Evolutionary conservation across 83 land plant species (phyloP), one percentile per base, ranked within the genome.

Genomic region (Thuja plicata): DNA sequence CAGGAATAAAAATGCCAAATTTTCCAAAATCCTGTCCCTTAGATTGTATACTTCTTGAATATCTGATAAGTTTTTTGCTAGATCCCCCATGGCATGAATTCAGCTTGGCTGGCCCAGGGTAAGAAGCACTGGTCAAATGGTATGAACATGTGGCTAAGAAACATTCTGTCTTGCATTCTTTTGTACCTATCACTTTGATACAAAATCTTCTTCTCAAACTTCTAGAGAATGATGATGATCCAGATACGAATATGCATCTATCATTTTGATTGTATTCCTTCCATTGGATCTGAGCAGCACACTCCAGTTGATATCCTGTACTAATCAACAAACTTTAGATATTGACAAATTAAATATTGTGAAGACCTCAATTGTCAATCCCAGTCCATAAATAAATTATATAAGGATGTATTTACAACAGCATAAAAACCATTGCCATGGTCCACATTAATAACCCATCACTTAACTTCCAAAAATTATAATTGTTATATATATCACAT

Each of bases 1-100:
- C 81, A 45, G 89, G 86, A 80, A 88, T 74, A 88, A 46, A 40
- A 89, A 87, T 91, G 57, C 73, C 77, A 88, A 84, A 87, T 78
- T 80, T 89, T 90, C 77, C 74, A 37, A 78, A 43, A 82, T 13
- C 45, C 86, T 87, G 81, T 83, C 71, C 17, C 34, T 15, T 85
- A 55, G 86, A 84, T 19, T 45, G 52, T 52, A 84, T 50, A 52
- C 62, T 35, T 16, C 57, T 84, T 37, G 60, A 84, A 84, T 54
- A 52, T 84, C 60, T 84, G 62, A 37, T 48, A 52, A 84, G 41
- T n/a, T 7, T 34, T 84, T 52, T 52, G 38, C 34, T 34, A 34
- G n/a, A 34, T 52, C 62, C 37, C 62, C 62, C 40, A 6, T 50
- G 86, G 12, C 35, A 52, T 52, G 40, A 21, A 30, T 84, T 50